Evolutionary conservation across 768 basidiomycete species (phyloP).

Genomic region (Rhodotorula taiwanensis): DNA sequence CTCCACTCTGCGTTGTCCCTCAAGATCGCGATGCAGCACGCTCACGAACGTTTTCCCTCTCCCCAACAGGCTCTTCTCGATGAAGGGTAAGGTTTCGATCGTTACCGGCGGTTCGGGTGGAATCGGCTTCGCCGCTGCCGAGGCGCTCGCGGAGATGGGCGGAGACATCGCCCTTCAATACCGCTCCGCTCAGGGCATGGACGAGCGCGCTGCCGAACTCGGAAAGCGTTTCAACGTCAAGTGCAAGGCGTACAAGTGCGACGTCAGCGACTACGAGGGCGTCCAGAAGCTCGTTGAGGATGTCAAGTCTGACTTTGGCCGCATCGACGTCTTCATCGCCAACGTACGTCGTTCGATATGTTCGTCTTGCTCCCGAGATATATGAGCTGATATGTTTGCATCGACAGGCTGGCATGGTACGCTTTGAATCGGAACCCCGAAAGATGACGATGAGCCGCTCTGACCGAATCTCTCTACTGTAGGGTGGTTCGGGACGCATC

Average conservation of each 20-base stretch:
- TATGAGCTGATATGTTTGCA: too few species aligned
- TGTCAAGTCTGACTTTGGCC: conserved; percentile 40
- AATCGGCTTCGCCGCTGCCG: conserved; percentile 24
- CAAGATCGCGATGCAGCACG: background rate
- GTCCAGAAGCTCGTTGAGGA: conserved; percentile 40
- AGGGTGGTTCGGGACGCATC: conserved; percentile 23
- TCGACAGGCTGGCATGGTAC: conserved; percentile 26
- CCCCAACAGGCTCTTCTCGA: conserved; percentile 18
- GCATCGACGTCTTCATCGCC: conserved; percentile 43
- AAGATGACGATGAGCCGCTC: too few species aligned
- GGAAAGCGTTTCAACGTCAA: conserved; percentile 37
- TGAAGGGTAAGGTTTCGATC: conserved; percentile 31
- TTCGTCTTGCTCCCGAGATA: background rate
- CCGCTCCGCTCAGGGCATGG: conserved; percentile 40
- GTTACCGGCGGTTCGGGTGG: conserved; percentile 29
- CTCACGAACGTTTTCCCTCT: background rate
- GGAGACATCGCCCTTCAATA: conserved; percentile 43
- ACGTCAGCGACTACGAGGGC: conserved; percentile 38
- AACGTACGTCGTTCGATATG: conserved; percentile 40
- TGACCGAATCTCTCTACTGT: background rate
- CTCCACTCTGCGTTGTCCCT: too few species aligned
- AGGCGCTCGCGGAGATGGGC: conserved; percentile 34
- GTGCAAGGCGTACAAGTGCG: conserved; percentile 43
- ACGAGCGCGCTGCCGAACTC: conserved; percentile 36
- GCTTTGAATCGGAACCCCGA: background rate